Base-by-base conservation (phyloP, 1,284 basidiomycete species). In the Paramarasmius palmivorus region DNA sequence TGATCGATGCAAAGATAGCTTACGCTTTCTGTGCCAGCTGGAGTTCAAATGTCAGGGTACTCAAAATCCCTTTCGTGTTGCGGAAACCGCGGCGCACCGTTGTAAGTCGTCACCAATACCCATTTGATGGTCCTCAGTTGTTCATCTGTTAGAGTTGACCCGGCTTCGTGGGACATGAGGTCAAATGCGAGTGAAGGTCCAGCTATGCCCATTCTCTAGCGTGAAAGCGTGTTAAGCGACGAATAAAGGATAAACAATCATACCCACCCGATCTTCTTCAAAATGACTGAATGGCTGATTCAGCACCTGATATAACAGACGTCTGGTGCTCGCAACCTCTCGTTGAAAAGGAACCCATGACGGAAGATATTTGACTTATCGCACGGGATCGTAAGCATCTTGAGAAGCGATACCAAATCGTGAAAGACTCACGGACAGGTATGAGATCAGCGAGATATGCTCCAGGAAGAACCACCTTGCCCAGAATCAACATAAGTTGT, bases 71-170 rank as follows among this genome's bases (percentile, higher is more conserved):
- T n/a, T n/a, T n/a, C n/a, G n/a, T n/a, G n/a, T n/a, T n/a, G n/a
- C n/a, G n/a, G n/a, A 23, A 35, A 23, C 6, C 6, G 19, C 15
- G 25, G 45, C 62, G 34, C 41, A 66, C 66, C 66, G 19, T 58
- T 62, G 52, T 64, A 68, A 62, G 65, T 62, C 12, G 65, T 42
- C 14, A 61, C 65, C 22, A 66, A 56, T 3, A 63, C 51, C 65
- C 65, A 67, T 36, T 47, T 54, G 4, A 32, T 38, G 7, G 38
- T 23, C n/a, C 42, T 32, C 7, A 32, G 39, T 10, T 50, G 26
- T 58, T 50, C 22, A 42, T 48, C 12, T 59, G 46, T 26, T 38
- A 8, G 41, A 35, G 12, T 47, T 40, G 34, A 26, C 4, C 26
- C 25, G 37, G 38, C 17, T 17, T 12, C 6, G 52, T 26, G 17